Base-by-base conservation (phyloP, 1,284 basidiomycete species). In the Inonotus hispidus region DNA sequence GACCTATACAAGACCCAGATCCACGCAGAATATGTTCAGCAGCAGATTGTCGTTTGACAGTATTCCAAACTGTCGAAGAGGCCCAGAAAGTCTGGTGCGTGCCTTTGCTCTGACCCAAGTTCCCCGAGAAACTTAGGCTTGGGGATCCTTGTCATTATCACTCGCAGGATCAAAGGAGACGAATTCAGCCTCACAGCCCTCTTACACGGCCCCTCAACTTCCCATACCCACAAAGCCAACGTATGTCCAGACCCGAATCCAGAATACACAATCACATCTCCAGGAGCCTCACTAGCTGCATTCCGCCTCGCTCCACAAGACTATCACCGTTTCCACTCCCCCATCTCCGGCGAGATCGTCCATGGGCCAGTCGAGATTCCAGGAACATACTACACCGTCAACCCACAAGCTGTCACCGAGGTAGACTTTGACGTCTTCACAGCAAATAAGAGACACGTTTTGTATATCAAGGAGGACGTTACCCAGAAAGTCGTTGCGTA, bases 301-400 rank as follows among this genome's bases (percentile, higher is more conserved):
- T 92, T 91, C 75, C 80, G 89, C 21, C 80, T 92, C 16, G 90
- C 90, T 0, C 92, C 90, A 0, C 83, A 87, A 39, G 92, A 94
- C 70, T 94, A 93, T 67, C 92, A 93, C 69, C 83, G 92, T 23
- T 94, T 92, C 79, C 92, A 94, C 68, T 83, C 82, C 29, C 92
- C 91, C 1, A 77, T 88, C 27, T 84, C 88, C 58, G 88, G 81
- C 21, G 78, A 74, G 25, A 66, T 84, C 27, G 68, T 75, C 2
- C 77, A 76, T 19, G 76, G 79, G n/a, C 71, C 79, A 2, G 77
- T 73, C 2, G 74, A 82, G 59, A 75, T 89, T 3, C 73, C 77
- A 0, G 83, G 84, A 2, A 76, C 84, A 62, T 84, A 83, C 65
- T 85, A 82, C 64, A 85, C 83, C 0, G 87, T 88, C 38, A 92